Base-by-base conservation (phyloP, 345 rosid genomes). In the Populus ilicifolia region DNA sequence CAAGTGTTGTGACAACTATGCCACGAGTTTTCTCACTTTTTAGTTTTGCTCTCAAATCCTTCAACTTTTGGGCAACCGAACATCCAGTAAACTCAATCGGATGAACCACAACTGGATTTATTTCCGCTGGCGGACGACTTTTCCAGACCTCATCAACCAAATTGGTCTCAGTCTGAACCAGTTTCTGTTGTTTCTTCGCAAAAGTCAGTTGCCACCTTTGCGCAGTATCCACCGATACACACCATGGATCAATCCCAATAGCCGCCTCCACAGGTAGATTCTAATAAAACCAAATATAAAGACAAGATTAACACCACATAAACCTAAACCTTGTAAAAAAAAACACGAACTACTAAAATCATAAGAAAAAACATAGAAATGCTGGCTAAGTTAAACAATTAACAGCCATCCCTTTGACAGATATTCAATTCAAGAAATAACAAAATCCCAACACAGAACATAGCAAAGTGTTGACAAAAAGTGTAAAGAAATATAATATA, bases 121-220 rank as follows among this genome's bases (percentile, higher is more conserved):
- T 73, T 88, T 91, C 89, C 39, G 84, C 77, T 20, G 88, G 86
- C 9, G 98, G 98, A 56, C 94, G 88, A 72, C 72, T 84, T 80
- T 85, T 87, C 98, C 99, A 96, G 59, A 92, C 88, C 82, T 96
- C 79, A 59, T 93, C 98, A 10, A 94, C 94, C 84, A 96, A 89
- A 85, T 91, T 93, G 52, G 89, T 85, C 38, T 85, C 70, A 59
- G 97, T 93, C 46, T 88, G 90, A 41, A 93, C 82, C 33, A 96
- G 83, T 76, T 92, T 93, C 84, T 90, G 97, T 36, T 80, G 80
- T 80, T 88, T 93, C 69, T 85, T 88, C 0, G 84, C 85, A 77
- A 93, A 92, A 25, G 89, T 84, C 54, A 41, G 78, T 46, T 88
- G 87, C 99, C 99, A 96, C 81, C 89, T 88, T 70, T 86, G 94